Evolutionary conservation across 208 protist species (phyloP), one percentile per base, ranked within the genome.

Genomic region (Leptomonas pyrrhocoris): DNA sequence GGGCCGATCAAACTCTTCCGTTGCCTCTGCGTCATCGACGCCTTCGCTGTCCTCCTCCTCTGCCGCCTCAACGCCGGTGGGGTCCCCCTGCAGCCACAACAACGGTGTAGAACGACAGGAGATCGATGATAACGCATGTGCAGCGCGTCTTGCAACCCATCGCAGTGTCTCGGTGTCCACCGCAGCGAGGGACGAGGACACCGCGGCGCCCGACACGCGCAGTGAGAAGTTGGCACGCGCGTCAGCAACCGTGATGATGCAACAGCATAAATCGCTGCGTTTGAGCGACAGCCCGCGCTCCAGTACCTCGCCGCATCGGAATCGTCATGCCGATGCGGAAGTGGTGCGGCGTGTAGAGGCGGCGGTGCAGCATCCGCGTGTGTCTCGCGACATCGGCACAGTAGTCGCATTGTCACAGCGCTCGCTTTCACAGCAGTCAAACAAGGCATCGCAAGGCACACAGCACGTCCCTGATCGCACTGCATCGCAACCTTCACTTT

Each of bases 141-240:
- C 34, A 38, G 9, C 27, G 16, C 59, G 27, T 0, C 51, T 3
- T 23, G 19, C 45, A 12, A 34, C 34, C 15, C 62, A 65, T 5
- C 46, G 27, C 46, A 51, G 46, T 28, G 19, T 70, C 28, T 40
- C 54, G 16, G 70, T 68, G 23, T 68, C 61, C 5, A 51, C 43
- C 38, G 61, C 23, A 43, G 54, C 27, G 50, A n/a, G n/a, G n/a
- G n/a, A n/a, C n/a, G n/a, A n/a, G n/a, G 36, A 65, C 21, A 31
- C 48, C 1, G 36, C 61, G 12, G 15, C 48, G 18, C 7, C 57
- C 0, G 11, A 55, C 34, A 60, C 46, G 18, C 21, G 8, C 31
- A 40, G 48, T 25, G 28, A 55, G 4, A 54, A 2, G 3, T 49
- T 43, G 34, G 43, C 25, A 18, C 31, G 16, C 21, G 19, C 30